phyloP scores from a whole-genome alignment of 441 rosid species.

The Erodium texanum region DNA sequence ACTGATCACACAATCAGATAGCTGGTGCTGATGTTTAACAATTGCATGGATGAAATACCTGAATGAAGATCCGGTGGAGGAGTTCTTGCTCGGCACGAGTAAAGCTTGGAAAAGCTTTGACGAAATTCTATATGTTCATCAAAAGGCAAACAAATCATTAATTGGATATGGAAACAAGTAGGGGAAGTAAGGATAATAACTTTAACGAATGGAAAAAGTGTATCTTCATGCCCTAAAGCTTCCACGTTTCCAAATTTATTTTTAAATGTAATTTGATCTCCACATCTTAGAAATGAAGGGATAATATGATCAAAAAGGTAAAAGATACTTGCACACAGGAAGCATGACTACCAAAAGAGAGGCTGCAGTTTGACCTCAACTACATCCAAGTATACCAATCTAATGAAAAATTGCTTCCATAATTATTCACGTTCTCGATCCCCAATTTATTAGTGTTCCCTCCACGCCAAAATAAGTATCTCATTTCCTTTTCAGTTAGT shows the following conservation, averaged over 20 bases:
- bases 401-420: not conserved
- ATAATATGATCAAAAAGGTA: not conserved
- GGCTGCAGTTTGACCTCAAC: not conserved
- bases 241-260: not conserved
- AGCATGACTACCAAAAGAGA: not conserved
- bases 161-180: not conserved
- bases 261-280: not conserved
- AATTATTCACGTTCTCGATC: not conserved
- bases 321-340: not conserved
- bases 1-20: not conserved
- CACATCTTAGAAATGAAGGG: not conserved
- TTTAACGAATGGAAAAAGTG: not conserved
- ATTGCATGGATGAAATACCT: slow-evolving; percentile 22
- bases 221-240: not conserved
- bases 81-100: slow-evolving; percentile 27
- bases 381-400: not conserved
- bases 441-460: not conserved
- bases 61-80: slow-evolving; percentile 39
- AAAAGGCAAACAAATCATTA: slow-evolving; percentile 3
- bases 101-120: slow-evolving; percentile 36
- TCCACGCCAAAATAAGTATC: too few relatives aligned
- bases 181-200: not conserved
- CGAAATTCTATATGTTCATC: slow-evolving; percentile 28
- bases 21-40: not conserved
- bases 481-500: not conserved